Evolutionary conservation across 1,284 basidiomycete species (phyloP).

Genomic region (Ustilago xerochloae): DNA sequence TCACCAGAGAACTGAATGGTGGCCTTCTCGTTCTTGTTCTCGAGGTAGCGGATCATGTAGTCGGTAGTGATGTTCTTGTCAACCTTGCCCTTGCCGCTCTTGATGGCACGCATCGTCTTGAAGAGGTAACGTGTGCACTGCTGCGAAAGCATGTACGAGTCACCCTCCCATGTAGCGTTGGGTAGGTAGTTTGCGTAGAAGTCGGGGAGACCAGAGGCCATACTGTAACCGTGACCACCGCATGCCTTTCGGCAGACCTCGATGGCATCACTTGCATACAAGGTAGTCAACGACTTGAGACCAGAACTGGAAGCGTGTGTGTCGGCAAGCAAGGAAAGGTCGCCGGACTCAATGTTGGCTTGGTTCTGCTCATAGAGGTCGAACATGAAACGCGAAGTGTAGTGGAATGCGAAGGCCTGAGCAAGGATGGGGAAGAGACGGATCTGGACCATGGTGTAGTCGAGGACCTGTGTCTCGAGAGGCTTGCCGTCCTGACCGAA

Average conservation of each 20-base stretch:
- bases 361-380: slow-evolving; percentile 67
- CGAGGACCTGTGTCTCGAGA: slow-evolving; percentile 68
- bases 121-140: slow-evolving; percentile 69
- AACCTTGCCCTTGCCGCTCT: slow-evolving; percentile 47
- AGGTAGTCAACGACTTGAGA: slow-evolving; percentile 67
- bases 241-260: slow-evolving; percentile 69
- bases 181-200: slow-evolving; percentile 62
- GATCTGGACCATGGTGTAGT: slow-evolving; percentile 69
- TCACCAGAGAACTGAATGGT: slow-evolving; percentile 52
- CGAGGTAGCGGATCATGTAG: slow-evolving; percentile 68
- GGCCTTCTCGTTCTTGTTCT: slow-evolving; percentile 62
- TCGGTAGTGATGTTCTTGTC: slow-evolving; percentile 64
- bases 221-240: slow-evolving; percentile 69
- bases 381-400: slow-evolving; percentile 67
- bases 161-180: slow-evolving; percentile 69
- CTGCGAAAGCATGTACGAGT: slow-evolving; percentile 69
- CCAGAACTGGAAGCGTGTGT: slow-evolving; percentile 68
- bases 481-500: slow-evolving; percentile 64
- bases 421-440: slow-evolving; percentile 69
- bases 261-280: slow-evolving; percentile 68
- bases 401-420: slow-evolving; percentile 69
- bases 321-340: slow-evolving; percentile 68
- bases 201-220: slow-evolving; percentile 61
- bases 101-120: slow-evolving; percentile 66
- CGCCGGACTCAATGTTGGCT: slow-evolving; percentile 64